phyloP scores from a whole-genome alignment of 106 monocot species.

The Allium cepa region DNA sequence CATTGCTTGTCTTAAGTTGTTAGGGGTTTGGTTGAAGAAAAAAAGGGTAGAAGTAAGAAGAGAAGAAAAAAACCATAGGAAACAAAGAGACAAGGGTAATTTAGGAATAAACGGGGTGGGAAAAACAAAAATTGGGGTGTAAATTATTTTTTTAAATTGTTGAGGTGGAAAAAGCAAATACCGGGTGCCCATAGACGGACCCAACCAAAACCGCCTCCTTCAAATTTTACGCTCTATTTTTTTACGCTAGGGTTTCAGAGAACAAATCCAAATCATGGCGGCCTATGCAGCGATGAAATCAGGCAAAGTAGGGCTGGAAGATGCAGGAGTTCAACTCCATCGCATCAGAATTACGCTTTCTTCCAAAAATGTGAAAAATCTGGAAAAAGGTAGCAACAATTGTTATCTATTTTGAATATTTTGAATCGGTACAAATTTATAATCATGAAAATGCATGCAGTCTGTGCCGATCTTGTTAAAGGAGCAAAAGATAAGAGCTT shows the following conservation, averaged over 20 bases:
- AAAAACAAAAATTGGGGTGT: too few relatives aligned
- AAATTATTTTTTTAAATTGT: too few relatives aligned
- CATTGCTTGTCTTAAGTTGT: too few relatives aligned
- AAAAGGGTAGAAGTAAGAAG: too few relatives aligned
- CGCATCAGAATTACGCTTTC: conserved; percentile 87
- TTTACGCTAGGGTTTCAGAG: not conserved
- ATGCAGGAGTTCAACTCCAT: conserved; percentile 46
- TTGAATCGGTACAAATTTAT: too few relatives aligned
- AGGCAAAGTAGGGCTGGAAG: conserved; percentile 57
- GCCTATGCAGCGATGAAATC: conserved; percentile 65
- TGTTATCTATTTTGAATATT: too few relatives aligned
- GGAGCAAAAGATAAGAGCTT: conserved; percentile 63
- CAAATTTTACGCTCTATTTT: not conserved
- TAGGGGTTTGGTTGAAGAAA: too few relatives aligned
- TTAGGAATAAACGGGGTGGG: too few relatives aligned
- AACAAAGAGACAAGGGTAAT: too few relatives aligned
- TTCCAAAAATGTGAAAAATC: conserved; percentile 79
- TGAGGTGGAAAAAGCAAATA: too few relatives aligned
- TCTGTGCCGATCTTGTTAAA: conserved; percentile 67
- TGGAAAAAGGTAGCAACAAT: conserved; percentile 56
- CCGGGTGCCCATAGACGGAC: too few relatives aligned
- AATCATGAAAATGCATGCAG: conserved; percentile 7
- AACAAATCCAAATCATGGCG: conserved; percentile 4
- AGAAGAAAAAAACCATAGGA: too few relatives aligned
- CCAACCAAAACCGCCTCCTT: not conserved